Percentiles rank a stretch among this genome's conserved stretches.
phyloP scores from a whole-genome alignment of 2,329 filamentous ascomycete species.

The Aspergillus spinulosporus region DNA sequence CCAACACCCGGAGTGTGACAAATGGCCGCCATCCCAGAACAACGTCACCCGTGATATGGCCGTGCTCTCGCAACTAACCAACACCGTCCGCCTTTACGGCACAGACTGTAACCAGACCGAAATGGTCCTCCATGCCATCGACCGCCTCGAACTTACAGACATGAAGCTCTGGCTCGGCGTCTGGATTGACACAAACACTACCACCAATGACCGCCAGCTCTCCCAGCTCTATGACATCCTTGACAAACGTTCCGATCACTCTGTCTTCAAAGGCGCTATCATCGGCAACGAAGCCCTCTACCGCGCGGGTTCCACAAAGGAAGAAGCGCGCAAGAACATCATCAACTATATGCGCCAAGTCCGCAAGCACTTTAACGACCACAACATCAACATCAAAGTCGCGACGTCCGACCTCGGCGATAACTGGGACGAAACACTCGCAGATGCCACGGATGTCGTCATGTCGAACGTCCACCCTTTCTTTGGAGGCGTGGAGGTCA shows the following conservation, averaged over 20 bases:
- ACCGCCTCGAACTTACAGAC: conserved; percentile 67
- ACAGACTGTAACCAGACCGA: conserved; percentile 98
- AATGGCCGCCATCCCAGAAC: conserved; percentile 81
- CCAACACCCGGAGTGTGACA: conserved; percentile 81
- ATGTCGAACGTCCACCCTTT: conserved; percentile 98
- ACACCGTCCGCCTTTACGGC: conserved; percentile 84
- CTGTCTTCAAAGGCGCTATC: conserved; percentile 61
- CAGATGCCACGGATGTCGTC: conserved; percentile 73
- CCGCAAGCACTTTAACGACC: conserved; percentile 67
- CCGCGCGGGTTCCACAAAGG: conserved; percentile 49
- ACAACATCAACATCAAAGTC: conserved; percentile 70
- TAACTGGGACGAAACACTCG: conserved; percentile 74
- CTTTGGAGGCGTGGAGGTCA: conserved; percentile 74
- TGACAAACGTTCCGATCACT: conserved; percentile 50
- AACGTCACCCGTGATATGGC: conserved; percentile 91
- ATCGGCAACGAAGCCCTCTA: conserved; percentile 65
- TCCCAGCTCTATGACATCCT: conserved; percentile 81
- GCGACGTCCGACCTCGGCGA: conserved; percentile 88
- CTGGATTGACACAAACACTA: conserved; percentile 81
- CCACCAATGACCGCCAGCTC: conserved; percentile 81
- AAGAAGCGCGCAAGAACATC: conserved; percentile 67
- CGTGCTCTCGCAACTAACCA: conserved; percentile 84
- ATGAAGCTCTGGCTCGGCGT: conserved; percentile 95
- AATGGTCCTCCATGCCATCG: conserved; percentile 83
- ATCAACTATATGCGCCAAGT: conserved; percentile 66